phyloP scores from a whole-genome alignment of 345 rosid species.

The Syzygium aromaticum region DNA sequence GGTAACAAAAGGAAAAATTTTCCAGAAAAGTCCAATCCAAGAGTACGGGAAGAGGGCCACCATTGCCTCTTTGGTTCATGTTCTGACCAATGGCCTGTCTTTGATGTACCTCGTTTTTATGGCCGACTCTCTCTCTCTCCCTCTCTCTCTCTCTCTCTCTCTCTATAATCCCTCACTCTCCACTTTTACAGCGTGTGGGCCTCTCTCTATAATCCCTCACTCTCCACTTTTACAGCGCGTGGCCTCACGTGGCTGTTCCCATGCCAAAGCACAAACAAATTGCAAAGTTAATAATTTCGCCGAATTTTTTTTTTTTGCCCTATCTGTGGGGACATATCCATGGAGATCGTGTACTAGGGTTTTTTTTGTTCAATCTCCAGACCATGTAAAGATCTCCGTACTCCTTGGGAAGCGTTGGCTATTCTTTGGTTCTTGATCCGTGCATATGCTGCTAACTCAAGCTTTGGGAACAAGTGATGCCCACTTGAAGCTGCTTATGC shows the following conservation, averaged over 20 bases:
- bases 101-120: slow-evolving; percentile 43
- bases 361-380: neutral
- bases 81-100: slow-evolving; percentile 29
- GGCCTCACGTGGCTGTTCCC: neutral
- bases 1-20: slow-evolving; percentile 71
- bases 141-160: neutral
- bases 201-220: neutral
- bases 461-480: neutral
- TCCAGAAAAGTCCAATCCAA: slow-evolving; percentile 90
- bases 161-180: neutral
- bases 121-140: neutral
- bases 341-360: neutral
- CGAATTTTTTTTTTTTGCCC: neutral
- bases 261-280: neutral
- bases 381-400: neutral
- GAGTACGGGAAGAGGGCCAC: slow-evolving; percentile 73
- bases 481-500: neutral
- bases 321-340: neutral
- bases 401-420: neutral
- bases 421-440: neutral
- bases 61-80: slow-evolving; percentile 37
- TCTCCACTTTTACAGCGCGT: slow-evolving; percentile 5
- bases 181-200: slow-evolving; percentile 4
- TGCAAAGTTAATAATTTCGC: neutral
- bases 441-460: neutral